These are phyloP conservation scores for Coemansia sp. DNA, from an alignment of 192 early-diverging fungal genomes.

Conservation along the genomic window DNA sequence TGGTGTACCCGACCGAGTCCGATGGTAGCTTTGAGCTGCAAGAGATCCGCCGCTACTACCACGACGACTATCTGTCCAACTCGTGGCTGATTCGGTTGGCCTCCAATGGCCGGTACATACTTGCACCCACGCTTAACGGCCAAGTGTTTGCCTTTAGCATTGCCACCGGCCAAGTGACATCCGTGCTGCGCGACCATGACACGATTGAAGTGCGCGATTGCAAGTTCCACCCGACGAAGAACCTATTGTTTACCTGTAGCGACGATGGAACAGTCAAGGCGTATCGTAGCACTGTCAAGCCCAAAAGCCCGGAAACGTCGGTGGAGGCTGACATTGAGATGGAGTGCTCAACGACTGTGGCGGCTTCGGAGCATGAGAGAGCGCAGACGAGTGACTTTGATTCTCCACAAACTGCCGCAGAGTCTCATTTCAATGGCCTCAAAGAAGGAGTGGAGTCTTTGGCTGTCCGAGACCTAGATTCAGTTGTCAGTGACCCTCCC, in stretches of 20 bases:
- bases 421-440: conserved; percentile 34
- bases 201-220: conserved; percentile 93
- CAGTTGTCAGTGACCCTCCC: background rate
- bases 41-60: conserved; percentile 71
- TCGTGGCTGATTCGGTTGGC: conserved; percentile 93
- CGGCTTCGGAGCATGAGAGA: background rate
- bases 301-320: background rate
- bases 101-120: conserved; percentile 84
- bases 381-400: conserved; percentile 2
- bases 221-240: conserved; percentile 79
- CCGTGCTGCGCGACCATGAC: conserved; percentile 83
- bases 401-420: conserved; percentile 29
- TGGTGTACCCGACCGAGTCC: conserved; percentile 75
- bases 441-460: conserved; percentile 45
- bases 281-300: conserved; percentile 37
- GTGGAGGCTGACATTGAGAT: conserved; percentile 9
- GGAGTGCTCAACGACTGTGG: conserved; percentile 1
- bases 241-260: conserved; percentile 78
- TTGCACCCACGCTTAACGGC: conserved; percentile 87
- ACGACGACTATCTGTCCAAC: conserved; percentile 85
- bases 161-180: conserved; percentile 71
- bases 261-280: conserved; percentile 76
- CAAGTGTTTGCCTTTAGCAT: conserved; percentile 84
- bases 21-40: conserved; percentile 74
- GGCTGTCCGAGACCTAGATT: conserved; percentile 27